phyloP scores from a whole-genome alignment of 257 asterid species.

The Fraxinus pennsylvanica region DNA sequence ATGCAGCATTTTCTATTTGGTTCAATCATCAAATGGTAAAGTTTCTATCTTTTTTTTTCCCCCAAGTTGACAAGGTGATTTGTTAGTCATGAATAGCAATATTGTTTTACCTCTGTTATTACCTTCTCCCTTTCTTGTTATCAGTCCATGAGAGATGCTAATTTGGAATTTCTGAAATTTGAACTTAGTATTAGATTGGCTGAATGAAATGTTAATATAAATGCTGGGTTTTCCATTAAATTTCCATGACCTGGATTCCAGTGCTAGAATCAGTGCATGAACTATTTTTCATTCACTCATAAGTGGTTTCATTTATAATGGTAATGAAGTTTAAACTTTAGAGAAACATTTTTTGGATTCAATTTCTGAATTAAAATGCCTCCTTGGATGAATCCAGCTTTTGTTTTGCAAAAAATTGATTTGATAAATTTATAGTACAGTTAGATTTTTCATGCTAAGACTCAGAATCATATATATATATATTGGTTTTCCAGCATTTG shows the following conservation, averaged over 20 bases:
- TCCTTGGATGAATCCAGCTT: background rate
- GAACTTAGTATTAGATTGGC: background rate
- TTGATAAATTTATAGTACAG: background rate
- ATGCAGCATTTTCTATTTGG: constrained; percentile 97
- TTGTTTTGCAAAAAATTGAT: background rate
- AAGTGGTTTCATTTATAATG: background rate
- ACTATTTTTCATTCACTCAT: background rate
- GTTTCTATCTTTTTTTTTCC: background rate
- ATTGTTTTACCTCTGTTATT: background rate
- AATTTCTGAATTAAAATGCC: background rate
- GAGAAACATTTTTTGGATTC: background rate
- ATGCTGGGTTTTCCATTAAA: background rate
- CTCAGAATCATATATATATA: background rate
- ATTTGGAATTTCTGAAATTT: background rate
- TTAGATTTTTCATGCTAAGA: background rate
- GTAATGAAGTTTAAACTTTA: background rate
- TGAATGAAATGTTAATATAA: background rate
- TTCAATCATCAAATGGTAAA: constrained; percentile 80
- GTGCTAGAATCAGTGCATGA: background rate
- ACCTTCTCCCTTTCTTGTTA: background rate
- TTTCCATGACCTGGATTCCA: background rate
- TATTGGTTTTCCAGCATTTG: background rate
- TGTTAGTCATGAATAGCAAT: constrained; percentile 6
- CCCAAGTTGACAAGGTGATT: constrained; percentile 16
- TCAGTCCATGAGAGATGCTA: background rate